Conservation (phyloP, 1,284 basidiomycete genomes). For the Cryptococcus floricola region DNA sequence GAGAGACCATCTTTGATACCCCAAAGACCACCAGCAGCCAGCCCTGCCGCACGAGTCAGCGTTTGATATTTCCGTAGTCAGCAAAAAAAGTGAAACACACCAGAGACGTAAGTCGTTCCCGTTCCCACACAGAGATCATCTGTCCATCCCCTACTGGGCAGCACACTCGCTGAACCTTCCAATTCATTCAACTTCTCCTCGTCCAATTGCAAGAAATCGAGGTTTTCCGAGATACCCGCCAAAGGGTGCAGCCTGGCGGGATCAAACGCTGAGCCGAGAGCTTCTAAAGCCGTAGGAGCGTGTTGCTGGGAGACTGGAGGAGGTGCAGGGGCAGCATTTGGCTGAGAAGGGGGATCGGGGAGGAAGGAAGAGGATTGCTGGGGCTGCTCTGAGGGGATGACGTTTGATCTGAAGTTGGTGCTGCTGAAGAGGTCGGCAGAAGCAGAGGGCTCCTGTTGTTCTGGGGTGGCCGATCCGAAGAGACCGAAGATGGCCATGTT, state of each 20-base stretch:
- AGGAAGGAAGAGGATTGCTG: slow-evolving; percentile 14
- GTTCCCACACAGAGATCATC: slow-evolving; percentile 99
- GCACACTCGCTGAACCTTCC: slow-evolving; percentile 76
- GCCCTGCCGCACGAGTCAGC: slow-evolving; percentile 19
- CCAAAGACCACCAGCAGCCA: slow-evolving; percentile 81
- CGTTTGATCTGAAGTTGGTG: slow-evolving; percentile 38
- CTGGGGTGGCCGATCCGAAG: slow-evolving; percentile 23
- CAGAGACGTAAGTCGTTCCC: slow-evolving; percentile 95
- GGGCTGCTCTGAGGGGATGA: slow-evolving; percentile 14
- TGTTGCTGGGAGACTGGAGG: slow-evolving; percentile 1
- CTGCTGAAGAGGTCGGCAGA: slow-evolving; percentile 42
- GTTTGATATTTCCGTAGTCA: neutral
- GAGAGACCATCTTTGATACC: slow-evolving; percentile 90
- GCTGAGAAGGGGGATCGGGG: slow-evolving; percentile 12
- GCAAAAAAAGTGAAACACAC: slow-evolving; percentile 56
- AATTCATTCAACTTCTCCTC: slow-evolving; percentile 87
- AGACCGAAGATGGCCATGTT: slow-evolving; percentile 49
- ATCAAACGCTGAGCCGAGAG: slow-evolving; percentile 79
- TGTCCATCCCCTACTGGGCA: slow-evolving; percentile 94
- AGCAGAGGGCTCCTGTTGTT: slow-evolving; percentile 25
- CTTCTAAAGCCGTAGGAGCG: slow-evolving; percentile 66
- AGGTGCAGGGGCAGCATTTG: slow-evolving; percentile 7
- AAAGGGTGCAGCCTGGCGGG: slow-evolving; percentile 85
- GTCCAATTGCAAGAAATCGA: slow-evolving; percentile 88
- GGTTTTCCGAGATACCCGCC: slow-evolving; percentile 72